Conservation (phyloP, 2,329 filamentous ascomycete species). For the Hypoxylon sp. region DNA sequence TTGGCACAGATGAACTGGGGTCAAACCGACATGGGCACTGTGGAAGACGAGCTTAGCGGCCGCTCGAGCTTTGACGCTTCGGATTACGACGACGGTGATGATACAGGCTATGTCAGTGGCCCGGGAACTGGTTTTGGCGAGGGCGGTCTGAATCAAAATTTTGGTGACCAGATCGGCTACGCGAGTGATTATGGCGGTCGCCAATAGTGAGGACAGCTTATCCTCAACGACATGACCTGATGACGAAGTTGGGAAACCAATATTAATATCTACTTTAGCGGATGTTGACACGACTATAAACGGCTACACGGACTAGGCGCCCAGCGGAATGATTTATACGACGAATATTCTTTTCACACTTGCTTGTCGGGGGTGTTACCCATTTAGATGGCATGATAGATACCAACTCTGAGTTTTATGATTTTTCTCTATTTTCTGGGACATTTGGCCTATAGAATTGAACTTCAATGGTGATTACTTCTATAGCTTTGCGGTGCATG, state of each 20-base stretch:
- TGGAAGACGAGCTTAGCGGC: constrained; percentile 80
- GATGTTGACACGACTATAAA: constrained; percentile 19
- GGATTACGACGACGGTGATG: constrained; percentile 78
- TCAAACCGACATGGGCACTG: constrained; percentile 69
- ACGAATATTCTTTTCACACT: constrained; percentile 10
- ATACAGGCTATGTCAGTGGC: constrained; percentile 72
- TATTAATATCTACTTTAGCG: constrained; percentile 16
- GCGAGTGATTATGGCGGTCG: constrained; percentile 62
- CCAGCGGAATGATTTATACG: constrained; percentile 21
- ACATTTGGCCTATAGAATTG: no score
- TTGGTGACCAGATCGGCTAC: constrained; percentile 60
- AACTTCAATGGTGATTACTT: no score
- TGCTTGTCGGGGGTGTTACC: constrained; percentile 15
- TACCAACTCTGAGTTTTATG: constrained; percentile 44
- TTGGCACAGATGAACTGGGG: constrained; percentile 91
- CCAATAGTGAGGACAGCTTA: constrained; percentile 27
- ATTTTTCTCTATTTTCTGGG: constrained; percentile 14
- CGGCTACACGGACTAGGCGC: constrained; percentile 10
- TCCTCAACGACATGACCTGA: background rate
- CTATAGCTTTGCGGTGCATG: no score
- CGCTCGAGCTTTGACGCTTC: constrained; percentile 84
- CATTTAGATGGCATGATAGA: constrained; percentile 45
- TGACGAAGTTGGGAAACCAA: constrained; percentile 1
- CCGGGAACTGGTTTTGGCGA: constrained; percentile 68
- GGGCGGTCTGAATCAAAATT: constrained; percentile 64